These are phyloP conservation scores for Ramaria sp. DNA, from an alignment of 768 basidiomycete species.

Conservation along the genomic window DNA sequence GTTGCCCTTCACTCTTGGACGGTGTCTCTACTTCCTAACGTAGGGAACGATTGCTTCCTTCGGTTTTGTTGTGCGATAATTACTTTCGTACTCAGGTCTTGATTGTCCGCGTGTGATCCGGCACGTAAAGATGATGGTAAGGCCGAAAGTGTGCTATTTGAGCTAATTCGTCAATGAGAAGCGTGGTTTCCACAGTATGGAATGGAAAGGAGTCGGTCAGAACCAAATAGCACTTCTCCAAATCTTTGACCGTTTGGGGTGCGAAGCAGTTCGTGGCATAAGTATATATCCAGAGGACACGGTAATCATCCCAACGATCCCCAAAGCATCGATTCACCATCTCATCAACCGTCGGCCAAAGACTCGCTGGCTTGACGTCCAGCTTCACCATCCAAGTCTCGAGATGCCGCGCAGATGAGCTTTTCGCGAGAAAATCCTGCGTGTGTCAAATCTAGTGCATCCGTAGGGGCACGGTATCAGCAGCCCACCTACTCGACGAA, in stretches of 20 bases:
- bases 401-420: no score
- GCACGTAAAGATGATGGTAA: slow-evolving; percentile 16
- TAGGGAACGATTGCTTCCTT: no score
- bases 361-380: no score
- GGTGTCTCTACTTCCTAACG: no score
- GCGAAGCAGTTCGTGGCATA: background rate
- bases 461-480: no score
- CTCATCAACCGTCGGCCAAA: slow-evolving; percentile 60
- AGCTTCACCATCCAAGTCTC: no score
- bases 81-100: background rate
- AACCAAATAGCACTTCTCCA: slow-evolving; percentile 54
- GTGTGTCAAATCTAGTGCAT: no score
- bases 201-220: slow-evolving; percentile 15
- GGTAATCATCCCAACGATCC: slow-evolving; percentile 36
- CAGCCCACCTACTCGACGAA: no score
- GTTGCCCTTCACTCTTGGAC: no score
- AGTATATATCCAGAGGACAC: slow-evolving; percentile 25
- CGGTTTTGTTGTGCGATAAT: background rate
- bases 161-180: slow-evolving; percentile 18
- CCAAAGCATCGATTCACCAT: slow-evolving; percentile 62
- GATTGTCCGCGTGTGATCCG: slow-evolving; percentile 8
- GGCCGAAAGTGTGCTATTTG: slow-evolving; percentile 17
- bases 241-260: slow-evolving; percentile 58
- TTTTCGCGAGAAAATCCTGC: no score
- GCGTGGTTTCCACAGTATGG: slow-evolving; percentile 14